Evolutionary conservation across 371 early-diverging fungal species (phyloP).

Genomic region (Lichtheimia corymbifera): DNA sequence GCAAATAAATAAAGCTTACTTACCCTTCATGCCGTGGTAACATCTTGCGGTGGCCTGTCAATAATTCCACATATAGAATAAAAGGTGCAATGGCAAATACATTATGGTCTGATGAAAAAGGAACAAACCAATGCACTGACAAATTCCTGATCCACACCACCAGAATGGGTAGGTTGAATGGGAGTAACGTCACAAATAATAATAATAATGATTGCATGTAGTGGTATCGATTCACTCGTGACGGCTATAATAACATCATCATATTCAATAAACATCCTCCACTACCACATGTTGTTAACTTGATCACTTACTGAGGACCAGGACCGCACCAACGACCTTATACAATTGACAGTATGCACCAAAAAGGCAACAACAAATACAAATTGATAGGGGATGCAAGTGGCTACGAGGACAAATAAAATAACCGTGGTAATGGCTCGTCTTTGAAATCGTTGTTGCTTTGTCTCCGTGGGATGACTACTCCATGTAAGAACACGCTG

Average conservation of each 20-base stretch:
- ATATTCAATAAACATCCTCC: no score
- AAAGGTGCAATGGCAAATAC: constrained; percentile 60
- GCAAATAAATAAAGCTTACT: constrained; percentile 21
- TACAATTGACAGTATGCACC: constrained; percentile 69
- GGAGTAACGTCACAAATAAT: constrained; percentile 59
- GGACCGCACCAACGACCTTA: constrained; percentile 52
- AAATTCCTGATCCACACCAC: constrained; percentile 69
- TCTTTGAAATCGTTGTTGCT: constrained; percentile 49
- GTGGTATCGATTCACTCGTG: constrained; percentile 54
- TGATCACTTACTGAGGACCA: constrained; percentile 39
- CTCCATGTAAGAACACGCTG: constrained; percentile 13
- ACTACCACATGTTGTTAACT: no score
- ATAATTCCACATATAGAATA: constrained; percentile 54
- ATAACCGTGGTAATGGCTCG: constrained; percentile 57
- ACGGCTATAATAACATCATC: neutral
- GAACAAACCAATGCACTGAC: constrained; percentile 63
- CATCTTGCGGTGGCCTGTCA: constrained; percentile 44
- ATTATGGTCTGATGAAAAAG: constrained; percentile 62
- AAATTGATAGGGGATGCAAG: constrained; percentile 82
- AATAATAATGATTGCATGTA: constrained; percentile 61
- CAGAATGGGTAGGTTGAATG: constrained; percentile 59
- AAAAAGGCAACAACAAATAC: constrained; percentile 77
- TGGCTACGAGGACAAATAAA: constrained; percentile 67
- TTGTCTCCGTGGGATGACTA: constrained; percentile 25
- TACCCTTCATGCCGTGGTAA: constrained; percentile 53